Percentiles rank a stretch among this genome's conserved stretches.
Conservation (phyloP, 208 protist species). For the Trypanosoma lewisi region DNA sequence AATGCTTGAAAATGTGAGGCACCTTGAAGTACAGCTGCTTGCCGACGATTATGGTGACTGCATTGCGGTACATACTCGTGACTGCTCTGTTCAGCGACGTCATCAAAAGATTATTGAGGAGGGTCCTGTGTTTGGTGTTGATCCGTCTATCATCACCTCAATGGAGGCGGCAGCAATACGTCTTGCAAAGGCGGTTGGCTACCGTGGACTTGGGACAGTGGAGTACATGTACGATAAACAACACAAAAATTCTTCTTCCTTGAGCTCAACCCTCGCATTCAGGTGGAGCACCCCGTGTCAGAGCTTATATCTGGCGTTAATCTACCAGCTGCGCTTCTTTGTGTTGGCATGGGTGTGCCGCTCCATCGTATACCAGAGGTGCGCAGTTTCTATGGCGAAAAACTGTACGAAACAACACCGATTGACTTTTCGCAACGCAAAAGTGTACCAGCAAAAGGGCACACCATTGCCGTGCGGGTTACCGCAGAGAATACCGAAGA, state of each 20-base stretch:
- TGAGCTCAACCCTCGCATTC: constrained; percentile 97
- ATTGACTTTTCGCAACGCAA: constrained; percentile 90
- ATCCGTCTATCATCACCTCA: constrained; percentile 60
- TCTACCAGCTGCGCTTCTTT: constrained; percentile 94
- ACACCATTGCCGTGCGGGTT: constrained; percentile 96
- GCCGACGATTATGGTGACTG: constrained; percentile 94
- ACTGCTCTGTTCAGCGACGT: constrained; percentile 98
- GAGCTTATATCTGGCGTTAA: constrained; percentile 96
- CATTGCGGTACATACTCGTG: constrained; percentile 93
- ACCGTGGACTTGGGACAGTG: constrained; percentile 95
- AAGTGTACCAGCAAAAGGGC: constrained; percentile 66
- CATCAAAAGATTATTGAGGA: constrained; percentile 99
- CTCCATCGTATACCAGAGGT: constrained; percentile 95
- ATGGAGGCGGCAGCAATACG: constrained; percentile 95
- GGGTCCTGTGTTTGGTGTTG: constrained; percentile 90
- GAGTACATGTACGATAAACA: constrained; percentile 96
- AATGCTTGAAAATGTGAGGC: constrained; percentile 89
- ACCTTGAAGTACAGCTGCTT: constrained; percentile 97
- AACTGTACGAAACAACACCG: constrained; percentile 44
- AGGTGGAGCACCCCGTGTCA: constrained; percentile 98
- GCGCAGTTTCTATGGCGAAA: constrained; percentile 90
- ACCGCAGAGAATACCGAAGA: constrained; percentile 97
- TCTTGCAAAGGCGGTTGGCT: constrained; percentile 92
- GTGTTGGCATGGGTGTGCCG: constrained; percentile 97
- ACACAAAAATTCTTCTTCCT: constrained; percentile 94